Conservation (phyloP, 2,329 filamentous ascomycete genomes). For the Chalaropsis thielavioides region DNA sequence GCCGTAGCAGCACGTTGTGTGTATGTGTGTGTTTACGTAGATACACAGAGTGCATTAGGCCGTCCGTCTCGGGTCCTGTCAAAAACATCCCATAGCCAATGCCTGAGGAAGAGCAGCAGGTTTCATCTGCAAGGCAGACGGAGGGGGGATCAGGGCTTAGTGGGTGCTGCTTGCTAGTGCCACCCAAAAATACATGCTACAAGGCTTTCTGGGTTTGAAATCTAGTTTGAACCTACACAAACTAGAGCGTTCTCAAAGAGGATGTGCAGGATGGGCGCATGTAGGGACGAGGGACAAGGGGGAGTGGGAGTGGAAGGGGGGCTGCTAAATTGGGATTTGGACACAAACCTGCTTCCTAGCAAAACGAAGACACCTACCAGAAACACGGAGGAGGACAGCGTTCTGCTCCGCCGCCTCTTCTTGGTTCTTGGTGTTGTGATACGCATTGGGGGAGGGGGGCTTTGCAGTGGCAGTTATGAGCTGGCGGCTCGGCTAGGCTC, state of each 20-base stretch:
- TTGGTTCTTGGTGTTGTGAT: background rate
- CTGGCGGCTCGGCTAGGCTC: too few species aligned
- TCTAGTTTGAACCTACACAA: background rate
- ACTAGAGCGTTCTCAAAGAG: background rate
- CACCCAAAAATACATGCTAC: conserved; percentile 4
- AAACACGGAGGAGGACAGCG: background rate
- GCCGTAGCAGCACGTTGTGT: background rate
- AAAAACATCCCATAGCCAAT: background rate
- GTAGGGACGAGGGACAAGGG: background rate
- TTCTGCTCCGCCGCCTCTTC: background rate
- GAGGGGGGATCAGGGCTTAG: background rate
- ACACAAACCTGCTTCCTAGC: background rate
- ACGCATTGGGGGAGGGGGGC: too few species aligned
- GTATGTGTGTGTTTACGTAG: background rate
- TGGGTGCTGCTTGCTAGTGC: background rate
- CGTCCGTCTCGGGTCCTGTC: background rate
- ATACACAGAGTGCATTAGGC: too few species aligned
- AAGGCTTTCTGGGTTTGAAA: background rate
- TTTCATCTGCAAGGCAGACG: background rate
- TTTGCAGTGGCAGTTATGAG: too few species aligned
- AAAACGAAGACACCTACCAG: background rate
- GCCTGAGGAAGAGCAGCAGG: background rate
- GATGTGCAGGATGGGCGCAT: background rate
- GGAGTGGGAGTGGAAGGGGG: too few species aligned
- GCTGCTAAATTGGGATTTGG: background rate